Conservation (phyloP, 306 rosid species). For the Vicia villosa region DNA sequence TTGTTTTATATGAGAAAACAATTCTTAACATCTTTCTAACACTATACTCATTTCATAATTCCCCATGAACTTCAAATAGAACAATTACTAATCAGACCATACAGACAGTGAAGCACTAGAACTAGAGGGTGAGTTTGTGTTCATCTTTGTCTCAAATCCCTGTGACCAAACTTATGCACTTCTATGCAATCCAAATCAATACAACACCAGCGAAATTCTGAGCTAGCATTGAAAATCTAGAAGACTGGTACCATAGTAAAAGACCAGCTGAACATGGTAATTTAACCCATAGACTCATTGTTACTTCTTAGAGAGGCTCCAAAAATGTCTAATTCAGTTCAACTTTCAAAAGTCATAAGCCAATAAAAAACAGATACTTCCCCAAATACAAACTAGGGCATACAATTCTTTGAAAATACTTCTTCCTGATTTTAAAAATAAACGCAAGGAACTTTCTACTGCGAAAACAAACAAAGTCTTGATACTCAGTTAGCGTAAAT, state of each 20-base stretch:
- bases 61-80: not conserved
- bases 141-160: not conserved
- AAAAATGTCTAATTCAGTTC: not conserved
- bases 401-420: not conserved
- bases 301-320: not conserved
- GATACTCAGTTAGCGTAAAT: constrained; percentile 2
- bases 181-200: not conserved
- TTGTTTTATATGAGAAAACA: not conserved
- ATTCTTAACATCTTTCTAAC: not conserved
- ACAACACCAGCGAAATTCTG: not conserved
- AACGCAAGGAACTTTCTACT: not conserved
- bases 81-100: not conserved
- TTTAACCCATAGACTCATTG: constrained; percentile 1
- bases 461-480: constrained; percentile 23
- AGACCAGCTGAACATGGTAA: not conserved
- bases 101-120: not conserved
- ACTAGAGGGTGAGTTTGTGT: constrained; percentile 1
- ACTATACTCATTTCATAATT: not conserved
- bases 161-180: constrained; percentile 1
- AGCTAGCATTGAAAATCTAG: not conserved
- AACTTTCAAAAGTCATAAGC: not conserved
- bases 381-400: not conserved
- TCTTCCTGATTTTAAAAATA: not conserved
- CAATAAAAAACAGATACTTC: not conserved
- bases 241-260: not conserved